phyloP scores from a whole-genome alignment of 2,329 filamentous ascomycete species.

The Colletotrichum zoysiae region DNA sequence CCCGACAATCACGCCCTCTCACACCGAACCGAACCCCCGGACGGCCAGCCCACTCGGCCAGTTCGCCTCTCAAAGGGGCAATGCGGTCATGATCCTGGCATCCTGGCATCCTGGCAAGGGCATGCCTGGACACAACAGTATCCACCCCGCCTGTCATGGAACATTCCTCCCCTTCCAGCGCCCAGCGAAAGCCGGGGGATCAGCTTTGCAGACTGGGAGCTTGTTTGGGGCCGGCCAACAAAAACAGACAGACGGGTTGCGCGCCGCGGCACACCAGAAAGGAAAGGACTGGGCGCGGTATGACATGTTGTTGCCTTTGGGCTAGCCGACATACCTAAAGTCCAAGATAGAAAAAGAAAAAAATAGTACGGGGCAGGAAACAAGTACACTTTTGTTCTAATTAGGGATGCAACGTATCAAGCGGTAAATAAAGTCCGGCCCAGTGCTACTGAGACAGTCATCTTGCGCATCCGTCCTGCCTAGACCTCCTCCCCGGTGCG shows the following conservation, averaged over 20 bases:
- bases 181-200: conserved; percentile 35
- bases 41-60: conserved; percentile 33
- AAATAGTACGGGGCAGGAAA: background rate
- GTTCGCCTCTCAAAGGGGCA: conserved; percentile 30
- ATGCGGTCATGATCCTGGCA: conserved; percentile 25
- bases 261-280: conserved; percentile 1
- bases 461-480: conserved; percentile 33
- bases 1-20: conserved; percentile 7
- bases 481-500: background rate
- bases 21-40: conserved; percentile 24
- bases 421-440: conserved; percentile 11
- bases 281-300: conserved; percentile 21
- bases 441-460: conserved; percentile 34
- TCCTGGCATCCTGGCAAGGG: conserved; percentile 13
- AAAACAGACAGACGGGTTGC: conserved; percentile 3
- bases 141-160: conserved; percentile 37
- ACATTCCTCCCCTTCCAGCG: conserved; percentile 39
- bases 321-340: conserved; percentile 5
- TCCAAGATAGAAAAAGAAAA: background rate
- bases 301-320: conserved; percentile 19
- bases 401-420: conserved; percentile 7
- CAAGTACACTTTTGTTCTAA: background rate
- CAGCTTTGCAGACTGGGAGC: conserved; percentile 18
- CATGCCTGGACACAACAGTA: background rate
- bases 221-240: conserved; percentile 38